These are phyloP conservation scores for Zygosaccharomyces pseudorouxii DNA, from an alignment of 805 yeast species.

Conservation along the genomic window DNA sequence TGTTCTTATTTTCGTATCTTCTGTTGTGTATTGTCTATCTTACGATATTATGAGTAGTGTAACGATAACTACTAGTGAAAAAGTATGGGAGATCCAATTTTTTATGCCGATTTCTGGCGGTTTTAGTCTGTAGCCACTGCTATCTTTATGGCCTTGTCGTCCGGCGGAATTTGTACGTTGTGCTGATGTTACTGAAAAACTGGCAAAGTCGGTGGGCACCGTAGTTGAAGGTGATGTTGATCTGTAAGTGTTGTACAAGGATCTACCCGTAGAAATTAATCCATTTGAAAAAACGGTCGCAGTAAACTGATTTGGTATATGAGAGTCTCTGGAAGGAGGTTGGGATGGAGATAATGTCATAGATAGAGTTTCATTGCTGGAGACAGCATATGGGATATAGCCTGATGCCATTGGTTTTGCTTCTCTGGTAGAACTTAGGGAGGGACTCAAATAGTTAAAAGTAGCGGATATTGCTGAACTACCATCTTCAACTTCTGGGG, in stretches of 20 bases:
- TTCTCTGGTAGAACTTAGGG: conserved; percentile 1
- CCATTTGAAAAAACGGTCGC: conserved; percentile 33
- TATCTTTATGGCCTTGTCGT: neutral
- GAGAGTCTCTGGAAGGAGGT: conserved; percentile 8
- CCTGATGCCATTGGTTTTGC: conserved; percentile 38
- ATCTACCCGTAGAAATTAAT: conserved; percentile 29
- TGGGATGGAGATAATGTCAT: conserved; percentile 15
- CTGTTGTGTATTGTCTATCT: neutral
- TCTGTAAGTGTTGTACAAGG: conserved; percentile 31
- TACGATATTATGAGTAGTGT: neutral
- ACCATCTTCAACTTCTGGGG: conserved; percentile 1
- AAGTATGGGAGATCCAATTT: conserved; percentile 2
- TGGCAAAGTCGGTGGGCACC: conserved; percentile 4
- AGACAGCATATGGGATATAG: conserved; percentile 47
- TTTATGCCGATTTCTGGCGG: neutral
- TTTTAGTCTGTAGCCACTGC: neutral
- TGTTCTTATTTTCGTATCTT: too few relatives aligned
- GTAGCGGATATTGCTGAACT: conserved; percentile 6
- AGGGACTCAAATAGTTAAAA: conserved; percentile 2
- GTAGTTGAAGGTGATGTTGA: conserved; percentile 11
- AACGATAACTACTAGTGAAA: neutral
- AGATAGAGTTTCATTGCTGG: conserved; percentile 27
- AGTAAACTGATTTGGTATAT: conserved; percentile 29
- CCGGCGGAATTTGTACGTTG: neutral
- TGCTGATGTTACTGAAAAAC: conserved; percentile 6